phyloP scores from a whole-genome alignment of 2,329 filamentous ascomycete species.

The Zasmidium cellare region DNA sequence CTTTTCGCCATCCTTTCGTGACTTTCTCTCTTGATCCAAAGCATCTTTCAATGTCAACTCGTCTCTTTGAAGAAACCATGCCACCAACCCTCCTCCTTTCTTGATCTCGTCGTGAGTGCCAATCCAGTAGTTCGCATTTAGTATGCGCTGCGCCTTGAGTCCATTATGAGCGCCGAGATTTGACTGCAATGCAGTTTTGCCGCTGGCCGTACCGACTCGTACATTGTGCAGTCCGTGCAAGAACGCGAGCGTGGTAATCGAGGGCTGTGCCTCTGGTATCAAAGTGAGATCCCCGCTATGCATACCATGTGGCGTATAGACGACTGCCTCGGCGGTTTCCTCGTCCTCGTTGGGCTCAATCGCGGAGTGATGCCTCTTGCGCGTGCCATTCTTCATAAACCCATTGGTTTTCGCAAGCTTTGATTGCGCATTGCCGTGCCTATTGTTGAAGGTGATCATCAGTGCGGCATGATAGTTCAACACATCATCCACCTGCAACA shows the following conservation, averaged over 20 bases:
- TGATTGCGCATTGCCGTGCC: constrained; percentile 15
- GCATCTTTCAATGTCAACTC: constrained; percentile 49
- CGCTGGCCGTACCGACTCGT: constrained; percentile 38
- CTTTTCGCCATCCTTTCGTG: constrained; percentile 35
- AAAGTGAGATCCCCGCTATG: constrained; percentile 44
- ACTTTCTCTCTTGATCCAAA: constrained; percentile 46
- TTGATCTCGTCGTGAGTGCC: constrained; percentile 67
- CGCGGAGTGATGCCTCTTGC: constrained; percentile 11
- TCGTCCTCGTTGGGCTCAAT: constrained; percentile 27
- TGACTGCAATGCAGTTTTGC: constrained; percentile 51
- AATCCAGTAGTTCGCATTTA: constrained; percentile 63
- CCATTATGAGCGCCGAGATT: constrained; percentile 66
- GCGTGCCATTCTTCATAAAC: constrained; percentile 29
- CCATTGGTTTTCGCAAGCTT: constrained; percentile 8
- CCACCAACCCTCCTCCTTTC: constrained; percentile 58
- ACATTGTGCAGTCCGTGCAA: constrained; percentile 67
- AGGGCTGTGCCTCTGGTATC: constrained; percentile 46
- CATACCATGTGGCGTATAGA: constrained; percentile 67
- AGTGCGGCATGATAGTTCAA: constrained; percentile 64
- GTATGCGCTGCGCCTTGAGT: constrained; percentile 53
- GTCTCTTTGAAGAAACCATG: constrained; percentile 48
- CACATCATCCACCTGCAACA: constrained; percentile 55
- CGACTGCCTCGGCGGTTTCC: constrained; percentile 53
- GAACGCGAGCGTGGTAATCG: constrained; percentile 57
- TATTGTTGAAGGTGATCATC: constrained; percentile 55